Percentiles rank a stretch among this genome's conserved stretches.
phyloP scores from a whole-genome alignment of 164 flowering plant species.

The Chloranthus sessilifolius region DNA sequence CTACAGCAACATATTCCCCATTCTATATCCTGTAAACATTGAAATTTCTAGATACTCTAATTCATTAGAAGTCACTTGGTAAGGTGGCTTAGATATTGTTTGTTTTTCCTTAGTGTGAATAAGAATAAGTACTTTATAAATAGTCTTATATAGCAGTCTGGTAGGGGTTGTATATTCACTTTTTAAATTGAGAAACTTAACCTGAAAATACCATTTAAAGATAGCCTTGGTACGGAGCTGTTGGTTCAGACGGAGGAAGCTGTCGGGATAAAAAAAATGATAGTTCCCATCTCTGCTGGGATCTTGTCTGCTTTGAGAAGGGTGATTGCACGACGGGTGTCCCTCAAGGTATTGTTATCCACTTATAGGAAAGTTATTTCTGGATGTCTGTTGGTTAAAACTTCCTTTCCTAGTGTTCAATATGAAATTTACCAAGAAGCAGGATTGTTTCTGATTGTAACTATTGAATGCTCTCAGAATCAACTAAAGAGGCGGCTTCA shows the following conservation, averaged over 20 bases:
- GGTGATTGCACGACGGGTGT: slow-evolving; percentile 93
- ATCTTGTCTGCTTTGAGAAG: slow-evolving; percentile 90
- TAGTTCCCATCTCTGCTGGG: slow-evolving; percentile 80
- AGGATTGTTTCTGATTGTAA: slow-evolving; percentile 4
- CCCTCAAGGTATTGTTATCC: slow-evolving; percentile 64
- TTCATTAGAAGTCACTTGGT: too few relatives aligned
- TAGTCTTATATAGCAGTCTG: too few relatives aligned
- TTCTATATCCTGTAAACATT: slow-evolving; percentile 72
- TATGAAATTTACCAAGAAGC: not conserved
- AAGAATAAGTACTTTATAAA: too few relatives aligned
- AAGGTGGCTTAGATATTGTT: too few relatives aligned
- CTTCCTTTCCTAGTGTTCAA: not conserved
- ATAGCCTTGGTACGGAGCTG: slow-evolving; percentile 30
- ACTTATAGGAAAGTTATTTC: too few relatives aligned
- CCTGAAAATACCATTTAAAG: slow-evolving; percentile 61
- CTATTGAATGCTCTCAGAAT: slow-evolving; percentile 52
- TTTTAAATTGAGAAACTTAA: slow-evolving; percentile 36
- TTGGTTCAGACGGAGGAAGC: slow-evolving; percentile 32
- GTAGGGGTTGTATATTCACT: not conserved
- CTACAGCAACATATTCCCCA: slow-evolving; percentile 68
- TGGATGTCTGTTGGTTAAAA: slow-evolving; percentile 1
- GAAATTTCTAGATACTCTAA: not conserved
- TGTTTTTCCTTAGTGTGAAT: not conserved
- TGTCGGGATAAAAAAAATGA: slow-evolving; percentile 60
- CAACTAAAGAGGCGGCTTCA: slow-evolving; percentile 91